Conservation (phyloP, 495 filamentous ascomycete genomes). For the Friedmanniomyces endolithicus region DNA sequence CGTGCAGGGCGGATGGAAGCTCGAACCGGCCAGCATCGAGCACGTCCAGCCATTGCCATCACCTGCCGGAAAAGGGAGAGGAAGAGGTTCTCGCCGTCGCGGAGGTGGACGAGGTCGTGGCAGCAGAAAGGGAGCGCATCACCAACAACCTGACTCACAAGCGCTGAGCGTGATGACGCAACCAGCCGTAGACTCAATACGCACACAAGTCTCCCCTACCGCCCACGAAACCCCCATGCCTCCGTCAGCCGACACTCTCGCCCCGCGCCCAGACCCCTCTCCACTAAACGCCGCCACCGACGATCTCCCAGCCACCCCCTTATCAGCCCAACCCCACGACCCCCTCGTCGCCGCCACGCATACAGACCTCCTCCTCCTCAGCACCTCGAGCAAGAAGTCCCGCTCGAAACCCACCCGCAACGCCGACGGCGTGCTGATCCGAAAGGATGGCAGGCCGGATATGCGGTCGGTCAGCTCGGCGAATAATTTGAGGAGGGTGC, state of each 20-base stretch:
- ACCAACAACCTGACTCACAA: not conserved
- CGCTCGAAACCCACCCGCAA: slow-evolving; percentile 33
- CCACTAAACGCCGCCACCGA: not conserved
- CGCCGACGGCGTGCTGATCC: slow-evolving; percentile 32
- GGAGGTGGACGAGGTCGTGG: slow-evolving; percentile 12
- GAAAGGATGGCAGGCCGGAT: slow-evolving; percentile 34
- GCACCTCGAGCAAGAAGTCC: slow-evolving; percentile 25
- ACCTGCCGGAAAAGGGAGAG: slow-evolving; percentile 6
- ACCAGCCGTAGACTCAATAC: slow-evolving; percentile 26
- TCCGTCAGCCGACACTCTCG: not conserved
- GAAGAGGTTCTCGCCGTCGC: slow-evolving; percentile 19
- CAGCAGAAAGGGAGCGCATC: slow-evolving; percentile 17
- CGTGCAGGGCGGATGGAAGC: slow-evolving; percentile 28
- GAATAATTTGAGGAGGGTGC: slow-evolving; percentile 33
- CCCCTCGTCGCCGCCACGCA: not conserved
- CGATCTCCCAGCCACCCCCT: slow-evolving; percentile 4
- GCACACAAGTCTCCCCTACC: slow-evolving; percentile 23
- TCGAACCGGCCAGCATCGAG: slow-evolving; percentile 23
- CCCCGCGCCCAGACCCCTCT: no score
- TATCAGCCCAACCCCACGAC: not conserved
- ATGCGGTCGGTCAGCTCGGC: slow-evolving; percentile 31
- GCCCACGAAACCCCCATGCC: slow-evolving; percentile 23
- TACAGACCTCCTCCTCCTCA: not conserved
- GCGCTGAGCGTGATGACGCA: slow-evolving; percentile 26
- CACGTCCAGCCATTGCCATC: slow-evolving; percentile 6